phyloP scores from a whole-genome alignment of 2,329 filamentous ascomycete genomes.

The Fusarium haematococcum region DNA sequence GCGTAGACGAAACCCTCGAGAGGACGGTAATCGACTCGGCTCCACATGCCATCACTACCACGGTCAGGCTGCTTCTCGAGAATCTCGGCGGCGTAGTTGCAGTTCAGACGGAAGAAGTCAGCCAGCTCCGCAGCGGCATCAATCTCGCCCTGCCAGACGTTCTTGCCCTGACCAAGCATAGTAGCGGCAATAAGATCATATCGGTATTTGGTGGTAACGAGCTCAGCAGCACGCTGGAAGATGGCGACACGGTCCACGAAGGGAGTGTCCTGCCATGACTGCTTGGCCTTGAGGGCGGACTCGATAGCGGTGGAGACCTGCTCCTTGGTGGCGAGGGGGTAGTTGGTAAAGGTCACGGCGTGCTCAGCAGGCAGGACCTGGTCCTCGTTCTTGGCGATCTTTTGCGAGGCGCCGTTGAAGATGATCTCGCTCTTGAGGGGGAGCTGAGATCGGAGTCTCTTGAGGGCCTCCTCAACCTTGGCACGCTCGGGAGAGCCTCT shows the following conservation, averaged over 20 bases:
- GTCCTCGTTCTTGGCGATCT: constrained; percentile 40
- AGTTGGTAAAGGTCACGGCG: constrained; percentile 50
- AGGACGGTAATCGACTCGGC: constrained; percentile 89
- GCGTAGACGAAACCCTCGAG: constrained; percentile 96
- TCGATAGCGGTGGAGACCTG: constrained; percentile 73
- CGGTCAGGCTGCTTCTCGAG: constrained; percentile 50
- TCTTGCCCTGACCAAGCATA: constrained; percentile 97
- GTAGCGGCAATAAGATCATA: constrained; percentile 97
- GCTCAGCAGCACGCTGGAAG: constrained; percentile 94
- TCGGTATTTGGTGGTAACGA: constrained; percentile 90
- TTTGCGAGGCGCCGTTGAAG: constrained; percentile 46
- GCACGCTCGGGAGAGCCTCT: constrained; percentile 47
- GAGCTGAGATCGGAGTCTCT: constrained; percentile 46
- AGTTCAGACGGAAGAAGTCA: constrained; percentile 94
- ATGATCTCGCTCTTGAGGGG: constrained; percentile 49
- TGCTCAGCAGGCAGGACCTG: constrained; percentile 52
- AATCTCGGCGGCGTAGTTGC: constrained; percentile 79
- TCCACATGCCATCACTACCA: constrained; percentile 48
- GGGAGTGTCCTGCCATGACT: constrained; percentile 83
- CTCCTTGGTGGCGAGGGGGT: constrained; percentile 47
- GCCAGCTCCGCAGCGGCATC: constrained; percentile 91
- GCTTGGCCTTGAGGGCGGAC: constrained; percentile 84
- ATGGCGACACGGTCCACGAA: constrained; percentile 92
- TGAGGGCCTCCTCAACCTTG: constrained; percentile 46
- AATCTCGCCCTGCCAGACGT: constrained; percentile 98